phyloP scores from a whole-genome alignment of 2,329 filamentous ascomycete genomes.

The Botrytis hyacinthi region DNA sequence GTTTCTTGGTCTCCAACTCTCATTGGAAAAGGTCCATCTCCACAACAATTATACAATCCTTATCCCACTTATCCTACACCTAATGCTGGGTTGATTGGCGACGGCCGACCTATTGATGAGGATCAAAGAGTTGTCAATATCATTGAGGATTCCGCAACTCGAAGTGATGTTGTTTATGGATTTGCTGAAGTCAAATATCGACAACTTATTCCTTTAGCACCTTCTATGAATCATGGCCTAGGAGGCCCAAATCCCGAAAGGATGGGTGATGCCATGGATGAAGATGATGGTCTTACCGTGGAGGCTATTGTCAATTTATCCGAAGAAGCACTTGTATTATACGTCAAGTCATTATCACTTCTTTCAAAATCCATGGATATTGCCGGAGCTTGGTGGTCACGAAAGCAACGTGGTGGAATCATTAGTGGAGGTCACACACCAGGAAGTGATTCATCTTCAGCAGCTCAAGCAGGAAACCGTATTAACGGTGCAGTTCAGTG shows the following conservation, averaged over 20 bases:
- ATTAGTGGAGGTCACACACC: slow-evolving; percentile 45
- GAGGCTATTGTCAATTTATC: slow-evolving; percentile 85
- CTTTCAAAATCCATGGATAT: slow-evolving; percentile 95
- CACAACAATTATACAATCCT: slow-evolving; percentile 72
- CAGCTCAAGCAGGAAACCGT: slow-evolving; percentile 50
- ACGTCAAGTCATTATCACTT: slow-evolving; percentile 88
- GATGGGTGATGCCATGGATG: slow-evolving; percentile 51
- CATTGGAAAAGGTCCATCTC: slow-evolving; percentile 62
- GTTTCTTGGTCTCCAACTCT: slow-evolving; percentile 66
- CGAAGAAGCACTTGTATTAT: slow-evolving; percentile 91
- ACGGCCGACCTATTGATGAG: slow-evolving; percentile 70
- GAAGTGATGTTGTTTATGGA: slow-evolving; percentile 93
- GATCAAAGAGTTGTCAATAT: slow-evolving; percentile 74
- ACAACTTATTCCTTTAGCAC: slow-evolving; percentile 86
- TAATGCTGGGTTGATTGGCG: slow-evolving; percentile 62
- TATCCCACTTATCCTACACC: slow-evolving; percentile 83
- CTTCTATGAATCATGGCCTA: slow-evolving; percentile 70
- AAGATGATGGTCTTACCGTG: slow-evolving; percentile 75
- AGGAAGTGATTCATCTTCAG: slow-evolving; percentile 44
- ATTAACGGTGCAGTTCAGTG: slow-evolving; percentile 96
- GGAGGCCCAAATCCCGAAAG: slow-evolving; percentile 59
- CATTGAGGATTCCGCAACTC: slow-evolving; percentile 88
- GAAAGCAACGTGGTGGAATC: slow-evolving; percentile 66
- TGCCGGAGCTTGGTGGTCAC: slow-evolving; percentile 86
- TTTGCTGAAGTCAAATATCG: slow-evolving; percentile 99